Base-by-base conservation (phyloP, 2,329 filamentous ascomycete species). In the Drechslera avenae region DNA sequence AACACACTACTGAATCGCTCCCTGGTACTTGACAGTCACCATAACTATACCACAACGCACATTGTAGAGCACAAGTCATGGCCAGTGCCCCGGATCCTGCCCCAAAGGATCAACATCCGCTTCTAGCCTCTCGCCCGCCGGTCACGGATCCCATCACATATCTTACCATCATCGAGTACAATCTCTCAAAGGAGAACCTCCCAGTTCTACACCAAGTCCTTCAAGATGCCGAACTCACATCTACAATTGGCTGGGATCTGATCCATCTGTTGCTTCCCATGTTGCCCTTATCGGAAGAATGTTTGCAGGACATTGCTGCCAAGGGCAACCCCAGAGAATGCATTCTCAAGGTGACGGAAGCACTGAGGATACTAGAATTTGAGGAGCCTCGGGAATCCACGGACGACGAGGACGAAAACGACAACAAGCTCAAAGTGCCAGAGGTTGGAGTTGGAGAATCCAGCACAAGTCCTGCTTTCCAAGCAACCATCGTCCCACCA, bases 161-260 rank as follows among this genome's bases (percentile, higher is more conserved):
- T 72, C 81, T 92, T 46, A 91, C 88, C 48, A 86, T 92, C 56
- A 77, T 93, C 64, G 87, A 91, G 71, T 85, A 88, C 72, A 87
- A 89, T 60, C 78, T 91, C 37, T 85, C 81, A 4, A 80, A 84
- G 14, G 84, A 86, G 52, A 80, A 87, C 53, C 77, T 93, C 35
- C 86, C 88, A 1, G 76, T 83, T 3, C 79, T 93, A 37, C 83
- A 90, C 60, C 80, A 86, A 17, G 83, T 89, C 30, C 78, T 90
- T 14, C 83, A 88, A 69, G 85, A 90, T 78, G 78, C 80, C 8
- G 79, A 83, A 50, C 77, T 92, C 49, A 90, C 88, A 2, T 83
- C 83, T 53, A 87, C 90, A 49, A 91, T 93, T 63, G 90, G 90
- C 41, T 94, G 90, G 90, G 90, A 94, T 69, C 76, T 93, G 43